phyloP scores from a whole-genome alignment of 1,139 yeast genomes.

The Blastobotrys apis region DNA sequence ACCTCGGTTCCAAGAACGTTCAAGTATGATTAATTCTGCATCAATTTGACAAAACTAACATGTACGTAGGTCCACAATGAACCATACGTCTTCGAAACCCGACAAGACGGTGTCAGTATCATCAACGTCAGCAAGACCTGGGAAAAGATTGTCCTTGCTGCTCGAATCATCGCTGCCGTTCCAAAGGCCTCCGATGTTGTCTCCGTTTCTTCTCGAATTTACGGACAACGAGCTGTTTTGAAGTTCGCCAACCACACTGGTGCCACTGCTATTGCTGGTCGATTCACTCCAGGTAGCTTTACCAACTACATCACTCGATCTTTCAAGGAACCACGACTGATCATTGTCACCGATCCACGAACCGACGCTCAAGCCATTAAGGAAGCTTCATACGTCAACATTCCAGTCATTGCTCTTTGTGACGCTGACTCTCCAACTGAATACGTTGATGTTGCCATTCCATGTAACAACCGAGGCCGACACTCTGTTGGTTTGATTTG shows the following conservation, averaged over 20 bases:
- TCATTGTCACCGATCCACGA: conserved; percentile 99
- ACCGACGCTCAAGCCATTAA: conserved; percentile 99
- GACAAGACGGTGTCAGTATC: conserved; percentile 99
- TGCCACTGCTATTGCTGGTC: conserved; percentile 99
- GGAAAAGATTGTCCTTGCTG: conserved; percentile 99
- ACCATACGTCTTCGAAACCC: conserved; percentile 98
- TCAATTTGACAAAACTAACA: conserved; percentile 1
- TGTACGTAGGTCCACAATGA: conserved; percentile 90
- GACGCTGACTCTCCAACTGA: conserved; percentile 99
- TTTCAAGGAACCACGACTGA: conserved; percentile 99
- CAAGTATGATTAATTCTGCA: conserved; percentile 44
- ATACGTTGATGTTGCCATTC: conserved; percentile 99
- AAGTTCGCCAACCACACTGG: conserved; percentile 99
- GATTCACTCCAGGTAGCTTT: conserved; percentile 99
- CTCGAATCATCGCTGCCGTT: conserved; percentile 98
- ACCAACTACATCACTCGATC: conserved; percentile 99
- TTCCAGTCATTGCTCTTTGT: conserved; percentile 98
- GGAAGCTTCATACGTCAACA: conserved; percentile 99
- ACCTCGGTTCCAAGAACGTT: conserved; percentile 99
- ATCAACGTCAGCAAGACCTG: conserved; percentile 99
- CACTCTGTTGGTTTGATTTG: conserved; percentile 99
- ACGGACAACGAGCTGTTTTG: conserved; percentile 99
- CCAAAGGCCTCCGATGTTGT: conserved; percentile 99
- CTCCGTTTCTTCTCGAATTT: conserved; percentile 98
- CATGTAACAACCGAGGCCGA: conserved; percentile 99